Evolutionary conservation across 2,329 filamentous ascomycete species (phyloP).

Genomic region (Cladophialophora psammophila): DNA sequence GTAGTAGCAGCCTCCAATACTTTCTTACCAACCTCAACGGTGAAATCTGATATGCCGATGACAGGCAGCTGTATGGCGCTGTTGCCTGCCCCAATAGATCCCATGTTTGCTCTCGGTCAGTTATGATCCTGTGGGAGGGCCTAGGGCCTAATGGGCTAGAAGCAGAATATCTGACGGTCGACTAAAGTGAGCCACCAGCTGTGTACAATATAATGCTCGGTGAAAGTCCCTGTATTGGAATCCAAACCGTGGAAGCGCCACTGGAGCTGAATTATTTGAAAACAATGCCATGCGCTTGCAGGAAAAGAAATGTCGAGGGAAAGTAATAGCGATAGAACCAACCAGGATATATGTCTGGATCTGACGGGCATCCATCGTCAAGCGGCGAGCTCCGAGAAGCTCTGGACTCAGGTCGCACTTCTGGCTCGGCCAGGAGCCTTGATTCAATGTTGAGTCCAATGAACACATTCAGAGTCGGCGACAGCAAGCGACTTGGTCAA

Average conservation of each 20-base stretch:
- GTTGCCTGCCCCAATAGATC: conserved; percentile 4
- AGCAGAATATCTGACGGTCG: neutral
- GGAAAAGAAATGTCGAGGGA: neutral
- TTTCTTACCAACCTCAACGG: conserved; percentile 66
- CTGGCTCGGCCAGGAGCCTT: neutral
- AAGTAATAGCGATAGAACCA: neutral
- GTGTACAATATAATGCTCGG: too few species aligned
- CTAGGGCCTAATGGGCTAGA: too few species aligned
- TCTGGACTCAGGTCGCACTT: neutral
- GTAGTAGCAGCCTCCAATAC: conserved; percentile 80
- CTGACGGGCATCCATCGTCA: neutral
- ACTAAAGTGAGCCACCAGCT: neutral
- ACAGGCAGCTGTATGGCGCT: conserved; percentile 68
- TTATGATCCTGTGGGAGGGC: neutral
- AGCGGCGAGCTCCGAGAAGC: conserved; percentile 14
- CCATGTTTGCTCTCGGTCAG: conserved; percentile 2
- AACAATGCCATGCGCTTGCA: neutral
- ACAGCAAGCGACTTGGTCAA: neutral
- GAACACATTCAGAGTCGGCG: neutral
- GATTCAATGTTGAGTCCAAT: neutral
- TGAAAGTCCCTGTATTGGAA: neutral
- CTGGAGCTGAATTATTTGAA: neutral
- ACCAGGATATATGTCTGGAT: neutral
- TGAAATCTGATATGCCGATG: conserved; percentile 76
- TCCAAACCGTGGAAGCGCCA: neutral